Percentiles rank a stretch among this genome's conserved stretches.
Evolutionary conservation across 768 basidiomycete genomes (phyloP).

Genomic region (Pleurotus tuber-regium): DNA sequence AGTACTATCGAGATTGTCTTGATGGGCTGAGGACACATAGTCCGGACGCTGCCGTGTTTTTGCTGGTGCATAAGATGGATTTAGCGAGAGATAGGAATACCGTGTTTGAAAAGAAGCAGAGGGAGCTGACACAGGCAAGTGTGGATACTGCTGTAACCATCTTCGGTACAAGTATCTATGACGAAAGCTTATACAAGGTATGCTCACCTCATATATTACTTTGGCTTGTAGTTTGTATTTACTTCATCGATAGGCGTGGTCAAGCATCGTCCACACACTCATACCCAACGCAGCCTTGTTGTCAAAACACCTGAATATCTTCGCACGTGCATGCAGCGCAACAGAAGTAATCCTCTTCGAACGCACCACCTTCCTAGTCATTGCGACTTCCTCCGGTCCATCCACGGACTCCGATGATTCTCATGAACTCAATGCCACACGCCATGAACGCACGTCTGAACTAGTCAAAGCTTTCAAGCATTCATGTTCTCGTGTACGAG

Average conservation of each 20-base stretch:
- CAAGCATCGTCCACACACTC: constrained; percentile 92
- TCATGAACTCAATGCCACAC: constrained; percentile 59
- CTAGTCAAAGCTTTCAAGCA: constrained; percentile 95
- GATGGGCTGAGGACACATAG: constrained; percentile 76
- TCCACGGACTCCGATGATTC: constrained; percentile 32
- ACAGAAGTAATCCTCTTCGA: constrained; percentile 96
- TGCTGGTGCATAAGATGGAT: constrained; percentile 98
- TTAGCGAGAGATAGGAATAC: constrained; percentile 63
- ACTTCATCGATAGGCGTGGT: constrained; percentile 77
- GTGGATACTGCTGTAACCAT: constrained; percentile 62
- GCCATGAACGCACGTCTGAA: constrained; percentile 87
- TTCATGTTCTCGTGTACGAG: constrained; percentile 79
- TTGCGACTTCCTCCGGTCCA: constrained; percentile 71
- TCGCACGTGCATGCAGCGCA: constrained; percentile 84
- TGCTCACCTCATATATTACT: constrained; percentile 15
- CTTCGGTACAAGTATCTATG: constrained; percentile 95
- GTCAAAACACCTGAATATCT: constrained; percentile 80
- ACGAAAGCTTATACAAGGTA: constrained; percentile 95
- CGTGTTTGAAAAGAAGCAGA: constrained; percentile 68
- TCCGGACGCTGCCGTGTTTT: constrained; percentile 81
- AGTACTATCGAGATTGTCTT: constrained; percentile 91
- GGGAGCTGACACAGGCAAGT: constrained; percentile 70
- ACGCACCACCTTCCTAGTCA: constrained; percentile 96
- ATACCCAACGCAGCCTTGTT: constrained; percentile 94
- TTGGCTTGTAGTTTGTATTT: background rate